Conservation (phyloP, 2,329 filamentous ascomycete species). For the Arthrobotrys entomopaga region DNA sequence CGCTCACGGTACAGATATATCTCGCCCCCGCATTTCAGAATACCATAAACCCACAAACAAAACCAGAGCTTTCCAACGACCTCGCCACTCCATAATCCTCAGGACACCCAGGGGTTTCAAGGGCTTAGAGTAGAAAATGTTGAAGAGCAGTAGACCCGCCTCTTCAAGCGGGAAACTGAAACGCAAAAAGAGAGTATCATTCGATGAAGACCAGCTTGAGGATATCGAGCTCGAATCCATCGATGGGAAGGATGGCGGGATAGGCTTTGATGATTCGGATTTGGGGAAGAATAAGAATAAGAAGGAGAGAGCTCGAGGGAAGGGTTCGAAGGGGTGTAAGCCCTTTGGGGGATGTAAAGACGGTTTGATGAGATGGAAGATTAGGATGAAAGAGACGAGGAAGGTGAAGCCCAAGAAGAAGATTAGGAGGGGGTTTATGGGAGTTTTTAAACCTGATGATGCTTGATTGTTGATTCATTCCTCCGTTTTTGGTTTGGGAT, state of each 20-base stretch:
- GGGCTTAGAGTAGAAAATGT: not conserved
- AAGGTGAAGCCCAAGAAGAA: constrained; percentile 26
- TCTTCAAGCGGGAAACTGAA: not conserved
- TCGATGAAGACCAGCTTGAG: constrained; percentile 5
- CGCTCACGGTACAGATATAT: not conserved
- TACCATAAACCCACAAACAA: constrained; percentile 1
- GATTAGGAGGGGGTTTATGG: constrained; percentile 15
- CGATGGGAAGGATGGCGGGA: not conserved
- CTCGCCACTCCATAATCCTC: not conserved
- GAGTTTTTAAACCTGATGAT: constrained; percentile 11
- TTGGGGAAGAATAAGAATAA: not conserved
- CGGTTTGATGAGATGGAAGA: constrained; percentile 6
- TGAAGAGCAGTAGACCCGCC: not conserved
- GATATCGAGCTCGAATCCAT: not conserved
- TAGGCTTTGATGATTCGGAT: not conserved
- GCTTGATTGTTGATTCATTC: too few relatives aligned
- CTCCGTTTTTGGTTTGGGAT: too few relatives aligned
- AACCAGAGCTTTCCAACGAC: not conserved
- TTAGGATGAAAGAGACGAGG: not conserved
- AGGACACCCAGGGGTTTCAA: not conserved
- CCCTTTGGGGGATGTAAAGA: constrained; percentile 8
- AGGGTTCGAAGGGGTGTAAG: constrained; percentile 10
- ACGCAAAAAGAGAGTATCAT: constrained; percentile 21
- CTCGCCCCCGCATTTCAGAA: not conserved
- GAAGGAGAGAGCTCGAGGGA: too few relatives aligned